Evolutionary conservation across 306 rosid genomes (phyloP), one percentile per base, ranked within the genome.

Genomic region (Oemleria cerasiformis): DNA sequence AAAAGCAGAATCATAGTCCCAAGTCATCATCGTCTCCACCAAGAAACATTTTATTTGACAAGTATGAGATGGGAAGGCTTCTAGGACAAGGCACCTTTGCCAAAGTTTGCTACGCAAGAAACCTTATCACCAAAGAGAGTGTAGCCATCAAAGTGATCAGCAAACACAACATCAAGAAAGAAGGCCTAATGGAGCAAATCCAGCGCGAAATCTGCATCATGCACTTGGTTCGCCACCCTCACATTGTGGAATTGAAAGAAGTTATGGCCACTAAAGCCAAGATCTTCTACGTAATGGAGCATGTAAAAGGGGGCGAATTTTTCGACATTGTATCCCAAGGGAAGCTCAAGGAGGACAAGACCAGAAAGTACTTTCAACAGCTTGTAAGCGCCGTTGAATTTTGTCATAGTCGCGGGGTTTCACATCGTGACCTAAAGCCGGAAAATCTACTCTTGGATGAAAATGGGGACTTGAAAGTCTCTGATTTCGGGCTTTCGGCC

Each of bases 81-180:
- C 64, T 92, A 9, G 98, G 98, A 4, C 86, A 89, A 54, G 98
- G 98, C 0, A 92, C 85, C 25, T 92, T 92, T 53, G 98, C 98
- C 0, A 89, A 92, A 60, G 98, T 92, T 17, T 81, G 81, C 56
- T 75, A 86, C 9, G 88, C 81, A 0, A 77, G 72, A 73, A 84
- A 86, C 75, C 72, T 90, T 2, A 7, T n/a, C 9, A 80, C 81
- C 30, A 82, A 80, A 40, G 94, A 92, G 39, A 85, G 85, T 62
- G 95, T 90, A 0, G 98, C 98, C 9, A 88, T 88, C 20, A 92
- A 92, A 69, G 96, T 90, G 0, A 80, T 89, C 6, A 81, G 82
- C 74, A 92, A 92, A 47, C 89, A 88, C 36, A 81, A 71, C 49
- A 81, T 92, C 7, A 89, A 86, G 67, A 90, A 82, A 53, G 88